A percentile compares a stretch with the other conserved stretches of the same genome.
Conservation (phyloP, 1,139 yeast genomes). For the Candida anutae region DNA sequence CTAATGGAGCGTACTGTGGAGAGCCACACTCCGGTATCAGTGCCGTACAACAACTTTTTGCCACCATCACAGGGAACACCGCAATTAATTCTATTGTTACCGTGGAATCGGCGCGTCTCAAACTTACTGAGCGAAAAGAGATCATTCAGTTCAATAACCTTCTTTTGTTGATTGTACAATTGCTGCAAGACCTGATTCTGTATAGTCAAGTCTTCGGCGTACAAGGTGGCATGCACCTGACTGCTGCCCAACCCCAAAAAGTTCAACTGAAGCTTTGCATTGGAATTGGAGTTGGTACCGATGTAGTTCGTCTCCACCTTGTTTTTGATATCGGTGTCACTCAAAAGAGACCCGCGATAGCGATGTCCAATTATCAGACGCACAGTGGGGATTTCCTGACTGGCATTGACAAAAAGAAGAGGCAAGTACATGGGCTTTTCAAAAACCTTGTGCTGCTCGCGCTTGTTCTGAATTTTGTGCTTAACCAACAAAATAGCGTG, state of each 20-base stretch:
- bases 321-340: conserved; percentile 28
- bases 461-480: conserved; percentile 78
- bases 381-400: conserved; percentile 67
- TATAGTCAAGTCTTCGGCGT: conserved; percentile 47
- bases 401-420: conserved; percentile 64
- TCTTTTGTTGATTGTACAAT: conserved; percentile 70
- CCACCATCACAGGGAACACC: conserved; percentile 96
- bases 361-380: conserved; percentile 37
- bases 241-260: conserved; percentile 38
- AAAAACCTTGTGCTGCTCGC: conserved; percentile 87
- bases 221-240: conserved; percentile 37
- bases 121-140: conserved; percentile 72
- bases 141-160: conserved; percentile 63
- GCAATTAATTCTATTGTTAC: conserved; percentile 75
- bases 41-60: conserved; percentile 80
- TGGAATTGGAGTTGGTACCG: conserved; percentile 14
- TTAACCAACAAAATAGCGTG: conserved; percentile 82
- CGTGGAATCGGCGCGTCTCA: conserved; percentile 65
- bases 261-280: conserved; percentile 38
- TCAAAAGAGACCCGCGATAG: conserved; percentile 29
- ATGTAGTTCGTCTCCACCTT: conserved; percentile 22
- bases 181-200: conserved; percentile 79
- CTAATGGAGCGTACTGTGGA: conserved; percentile 50
- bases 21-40: conserved; percentile 85
- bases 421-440: conserved; percentile 92